Conservation (phyloP, 805 yeast genomes). For the Candida silvicultrix region DNA sequence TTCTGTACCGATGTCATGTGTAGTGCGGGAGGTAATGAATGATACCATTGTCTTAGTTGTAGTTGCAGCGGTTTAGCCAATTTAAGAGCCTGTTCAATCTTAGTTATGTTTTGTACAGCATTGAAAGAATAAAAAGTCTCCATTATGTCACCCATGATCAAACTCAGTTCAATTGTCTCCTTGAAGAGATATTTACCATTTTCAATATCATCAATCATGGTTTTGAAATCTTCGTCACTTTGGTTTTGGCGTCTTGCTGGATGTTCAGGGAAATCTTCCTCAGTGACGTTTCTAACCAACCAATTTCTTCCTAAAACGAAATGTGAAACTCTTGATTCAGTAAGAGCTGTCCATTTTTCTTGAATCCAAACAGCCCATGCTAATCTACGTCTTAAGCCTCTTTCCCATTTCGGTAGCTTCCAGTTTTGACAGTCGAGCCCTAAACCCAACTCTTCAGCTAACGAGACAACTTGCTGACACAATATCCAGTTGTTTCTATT, state of each 20-base stretch:
- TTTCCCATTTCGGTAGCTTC: slow-evolving; percentile 94
- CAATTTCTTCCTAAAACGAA: slow-evolving; percentile 67
- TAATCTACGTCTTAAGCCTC: slow-evolving; percentile 76
- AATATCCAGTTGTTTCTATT: slow-evolving; percentile 77
- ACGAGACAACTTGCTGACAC: slow-evolving; percentile 78
- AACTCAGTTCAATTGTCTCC: slow-evolving; percentile 58
- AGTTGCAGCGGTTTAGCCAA: slow-evolving; percentile 79
- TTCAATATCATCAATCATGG: slow-evolving; percentile 45
- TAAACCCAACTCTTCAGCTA: slow-evolving; percentile 86
- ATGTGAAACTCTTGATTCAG: slow-evolving; percentile 83
- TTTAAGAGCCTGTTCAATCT: slow-evolving; percentile 62
- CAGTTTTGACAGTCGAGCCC: slow-evolving; percentile 88
- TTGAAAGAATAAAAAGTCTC: slow-evolving; percentile 66
- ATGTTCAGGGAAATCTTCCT: slow-evolving; percentile 73
- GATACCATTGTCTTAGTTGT: slow-evolving; percentile 70
- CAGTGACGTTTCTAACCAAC: slow-evolving; percentile 63
- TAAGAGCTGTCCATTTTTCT: slow-evolving; percentile 84
- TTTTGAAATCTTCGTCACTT: slow-evolving; percentile 16
- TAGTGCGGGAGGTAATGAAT: slow-evolving; percentile 54
- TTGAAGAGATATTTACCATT: slow-evolving; percentile 66
- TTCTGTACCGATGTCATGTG: slow-evolving; percentile 59
- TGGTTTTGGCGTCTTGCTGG: slow-evolving; percentile 25
- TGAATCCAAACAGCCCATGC: slow-evolving; percentile 96
- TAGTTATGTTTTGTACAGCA: slow-evolving; percentile 49
- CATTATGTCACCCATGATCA: slow-evolving; percentile 65